phyloP scores from a whole-genome alignment of 2,329 filamentous ascomycete species.

The Coniochaeta prunicola region DNA sequence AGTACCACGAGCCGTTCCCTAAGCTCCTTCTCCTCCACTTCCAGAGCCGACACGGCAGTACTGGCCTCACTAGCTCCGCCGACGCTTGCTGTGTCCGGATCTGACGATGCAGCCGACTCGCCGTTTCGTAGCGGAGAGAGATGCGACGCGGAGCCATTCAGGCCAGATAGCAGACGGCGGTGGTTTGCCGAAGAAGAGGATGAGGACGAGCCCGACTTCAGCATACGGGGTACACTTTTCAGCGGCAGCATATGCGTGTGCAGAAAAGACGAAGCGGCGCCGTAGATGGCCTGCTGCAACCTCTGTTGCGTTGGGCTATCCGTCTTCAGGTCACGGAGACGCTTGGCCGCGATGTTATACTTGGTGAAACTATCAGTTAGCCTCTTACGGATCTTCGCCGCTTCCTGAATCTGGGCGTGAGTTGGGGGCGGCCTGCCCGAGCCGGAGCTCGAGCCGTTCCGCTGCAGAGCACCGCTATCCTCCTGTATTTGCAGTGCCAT shows the following conservation, averaged over 20 bases:
- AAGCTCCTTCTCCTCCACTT: constrained; percentile 76
- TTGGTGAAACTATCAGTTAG: constrained; percentile 85
- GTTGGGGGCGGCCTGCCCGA: constrained; percentile 35
- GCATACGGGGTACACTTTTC: constrained; percentile 63
- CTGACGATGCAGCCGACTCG: constrained; percentile 31
- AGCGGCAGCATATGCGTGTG: constrained; percentile 88
- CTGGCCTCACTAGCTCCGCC: constrained; percentile 39
- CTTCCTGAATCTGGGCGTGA: constrained; percentile 70
- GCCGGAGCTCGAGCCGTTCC: constrained; percentile 13
- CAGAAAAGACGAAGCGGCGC: constrained; percentile 74
- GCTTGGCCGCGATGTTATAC: constrained; percentile 74
- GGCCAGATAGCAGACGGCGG: constrained; percentile 18
- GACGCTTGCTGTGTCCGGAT: constrained; percentile 43
- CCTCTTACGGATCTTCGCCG: constrained; percentile 81
- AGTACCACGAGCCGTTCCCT: constrained; percentile 75
- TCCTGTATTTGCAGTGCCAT: constrained; percentile 56
- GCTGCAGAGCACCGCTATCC: constrained; percentile 23
- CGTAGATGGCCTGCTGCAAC: constrained; percentile 75
- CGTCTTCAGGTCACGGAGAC: constrained; percentile 72
- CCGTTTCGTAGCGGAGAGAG: constrained; percentile 39
- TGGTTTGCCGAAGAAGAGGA: constrained; percentile 19
- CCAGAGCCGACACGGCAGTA: constrained; percentile 52
- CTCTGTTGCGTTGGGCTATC: constrained; percentile 63
- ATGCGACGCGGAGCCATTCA: constrained; percentile 11
- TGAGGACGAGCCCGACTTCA: constrained; percentile 29